Evolutionary conservation across 83 land plant genomes (phyloP), one percentile per base, ranked within the genome.

Genomic region (Diphasiastrum complanatum): DNA sequence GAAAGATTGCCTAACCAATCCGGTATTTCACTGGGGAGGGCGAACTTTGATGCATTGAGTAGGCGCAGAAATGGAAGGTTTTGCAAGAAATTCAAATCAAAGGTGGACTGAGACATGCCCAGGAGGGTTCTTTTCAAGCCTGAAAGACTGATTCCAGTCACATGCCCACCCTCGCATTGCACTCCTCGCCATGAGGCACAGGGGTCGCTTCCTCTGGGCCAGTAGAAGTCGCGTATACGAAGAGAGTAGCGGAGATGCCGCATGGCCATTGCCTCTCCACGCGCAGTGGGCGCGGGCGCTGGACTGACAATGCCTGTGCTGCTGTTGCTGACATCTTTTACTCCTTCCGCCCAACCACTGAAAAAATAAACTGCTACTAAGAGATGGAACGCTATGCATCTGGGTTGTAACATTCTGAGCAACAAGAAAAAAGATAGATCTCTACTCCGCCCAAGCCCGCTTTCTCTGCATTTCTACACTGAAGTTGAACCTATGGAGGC

Each of bases 11-110:
- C 88, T 49, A 89, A 54, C 98, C 84, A 93, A 27, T 60, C 78
- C 8, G 98, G 98, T 24, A 93, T 78, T 24, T 63, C 23, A 4
- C 99, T 86, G 28, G 85, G 84, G 26, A 93, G 78, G 1, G 73
- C 5, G 60, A 93, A 89, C 2, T 72, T 65, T 5, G 99, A 74
- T 2, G 96, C 73, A 61, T 83, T 86, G 67, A 93, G 81, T 26
- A 63, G 50, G 5, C 47, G 45, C 54, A 93, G 66, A 25, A 35
- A 36, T 3, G 89, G 73, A 16, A 93, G 74, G 34, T 76, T 79
- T 12, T 37, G 72, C 14, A 95, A 70, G 5, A 75, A 64, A n/a
- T 90, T 89, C 18, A 84, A 80, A n/a, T 78, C 58, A 60, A 86
- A 86, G 30, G 47, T 75, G 2, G 96, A 23, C 40, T 4, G 18